Conservation (phyloP, 768 basidiomycete species). For the Psilocybe subaeruginosa region DNA sequence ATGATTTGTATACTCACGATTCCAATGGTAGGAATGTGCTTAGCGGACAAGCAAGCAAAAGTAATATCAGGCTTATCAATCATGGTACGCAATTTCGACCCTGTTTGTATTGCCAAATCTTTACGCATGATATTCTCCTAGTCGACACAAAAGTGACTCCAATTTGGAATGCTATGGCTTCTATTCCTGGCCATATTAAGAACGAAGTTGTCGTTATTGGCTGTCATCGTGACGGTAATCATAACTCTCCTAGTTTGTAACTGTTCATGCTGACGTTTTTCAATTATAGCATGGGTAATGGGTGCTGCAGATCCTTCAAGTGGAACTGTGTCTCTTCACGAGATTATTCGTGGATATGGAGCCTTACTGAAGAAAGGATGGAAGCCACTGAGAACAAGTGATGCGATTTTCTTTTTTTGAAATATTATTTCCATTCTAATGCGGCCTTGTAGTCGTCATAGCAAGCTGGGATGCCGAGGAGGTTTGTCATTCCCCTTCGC, state of each 20-base stretch:
- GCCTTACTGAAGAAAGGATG: conserved; percentile 70
- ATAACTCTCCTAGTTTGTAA: neutral
- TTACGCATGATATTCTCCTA: conserved; percentile 21
- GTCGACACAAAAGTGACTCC: conserved; percentile 81
- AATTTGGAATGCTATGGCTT: conserved; percentile 85
- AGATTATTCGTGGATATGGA: conserved; percentile 78
- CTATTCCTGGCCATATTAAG: conserved; percentile 78
- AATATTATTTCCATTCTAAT: neutral
- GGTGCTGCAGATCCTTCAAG: conserved; percentile 82
- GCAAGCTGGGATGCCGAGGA: conserved; percentile 82
- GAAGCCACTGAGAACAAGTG: conserved; percentile 74
- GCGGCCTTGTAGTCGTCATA: conserved; percentile 48
- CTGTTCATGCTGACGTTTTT: neutral
- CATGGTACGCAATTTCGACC: conserved; percentile 39
- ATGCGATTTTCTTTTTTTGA: conserved; percentile 4
- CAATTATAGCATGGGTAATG: conserved; percentile 63
- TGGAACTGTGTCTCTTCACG: conserved; percentile 78
- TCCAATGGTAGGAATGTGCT: conserved; percentile 36
- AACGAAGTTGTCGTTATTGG: conserved; percentile 89
- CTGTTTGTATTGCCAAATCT: neutral
- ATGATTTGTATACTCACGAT: conserved; percentile 32
- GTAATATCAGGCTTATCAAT: conserved; percentile 55
- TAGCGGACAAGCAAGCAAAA: conserved; percentile 51
- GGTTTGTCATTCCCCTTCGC: conserved; percentile 34
- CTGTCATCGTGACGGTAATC: conserved; percentile 84